Conservation (phyloP, 1,284 basidiomycete genomes). For the Trametes sp. region DNA sequence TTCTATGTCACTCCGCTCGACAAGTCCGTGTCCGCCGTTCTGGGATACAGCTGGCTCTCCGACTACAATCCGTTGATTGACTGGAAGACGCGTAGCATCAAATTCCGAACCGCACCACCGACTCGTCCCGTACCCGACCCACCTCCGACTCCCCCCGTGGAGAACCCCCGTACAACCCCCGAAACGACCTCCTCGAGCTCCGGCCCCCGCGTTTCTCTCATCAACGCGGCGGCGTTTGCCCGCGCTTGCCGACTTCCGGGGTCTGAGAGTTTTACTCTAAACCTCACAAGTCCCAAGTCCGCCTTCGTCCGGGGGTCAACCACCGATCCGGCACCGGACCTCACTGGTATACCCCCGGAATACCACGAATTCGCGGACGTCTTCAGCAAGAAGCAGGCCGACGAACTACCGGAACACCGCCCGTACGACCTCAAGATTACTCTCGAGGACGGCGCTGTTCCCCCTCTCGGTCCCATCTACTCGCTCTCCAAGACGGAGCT, state of each 20-base stretch:
- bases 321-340: conserved; percentile 37
- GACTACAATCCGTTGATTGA: conserved; percentile 29
- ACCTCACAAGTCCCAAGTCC: neutral
- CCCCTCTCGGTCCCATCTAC: conserved; percentile 35
- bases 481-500: conserved; percentile 35
- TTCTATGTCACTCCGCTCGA: conserved; percentile 22
- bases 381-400: conserved; percentile 22
- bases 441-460: conserved; percentile 25
- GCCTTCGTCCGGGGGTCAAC: conserved; percentile 6
- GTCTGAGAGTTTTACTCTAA: conserved; percentile 16
- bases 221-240: conserved; percentile 22
- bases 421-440: no score
- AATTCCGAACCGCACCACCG: conserved; percentile 16
- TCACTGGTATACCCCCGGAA: conserved; percentile 20
- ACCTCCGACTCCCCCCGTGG: no score
- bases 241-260: conserved; percentile 16
- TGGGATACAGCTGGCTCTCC: conserved; percentile 28
- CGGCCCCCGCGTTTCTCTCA: conserved; percentile 12
- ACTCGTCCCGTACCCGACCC: conserved; percentile 6
- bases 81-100: conserved; percentile 23
- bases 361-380: conserved; percentile 25
- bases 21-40: conserved; percentile 13
- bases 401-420: conserved; percentile 24
- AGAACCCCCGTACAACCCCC: neutral
- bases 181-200: conserved; percentile 1